A percentile compares a stretch with the other conserved stretches of the same genome.
Evolutionary conservation across 306 rosid species (phyloP).

Genomic region (Neltuma alba): DNA sequence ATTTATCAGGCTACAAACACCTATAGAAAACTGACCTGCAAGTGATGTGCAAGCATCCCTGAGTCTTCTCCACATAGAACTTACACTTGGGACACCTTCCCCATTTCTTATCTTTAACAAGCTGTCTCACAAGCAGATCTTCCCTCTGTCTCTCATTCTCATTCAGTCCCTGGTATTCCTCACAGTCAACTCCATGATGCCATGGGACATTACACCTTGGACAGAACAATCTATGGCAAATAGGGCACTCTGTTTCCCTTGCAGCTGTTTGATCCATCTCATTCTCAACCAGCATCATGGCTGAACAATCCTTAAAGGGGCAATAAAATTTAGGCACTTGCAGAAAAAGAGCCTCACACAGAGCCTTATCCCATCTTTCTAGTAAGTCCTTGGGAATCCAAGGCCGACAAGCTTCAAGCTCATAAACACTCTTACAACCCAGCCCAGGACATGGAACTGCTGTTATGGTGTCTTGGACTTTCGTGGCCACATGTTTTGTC

Average conservation of each 20-base stretch:
- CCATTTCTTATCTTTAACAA: conserved; percentile 50
- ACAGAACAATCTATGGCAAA: conserved; percentile 66
- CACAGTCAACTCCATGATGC: conserved; percentile 58
- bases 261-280: background rate
- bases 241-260: conserved; percentile 58
- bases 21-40: conserved; percentile 65
- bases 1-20: too few relatives aligned
- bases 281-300: background rate
- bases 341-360: background rate
- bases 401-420: conserved; percentile 48
- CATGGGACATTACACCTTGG: conserved; percentile 62
- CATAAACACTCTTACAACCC: conserved; percentile 43
- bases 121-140: conserved; percentile 47
- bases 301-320: conserved; percentile 25
- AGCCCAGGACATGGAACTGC: conserved; percentile 54
- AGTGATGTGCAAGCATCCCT: conserved; percentile 54
- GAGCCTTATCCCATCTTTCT: conserved; percentile 33
- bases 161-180: conserved; percentile 42
- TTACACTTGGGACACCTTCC: conserved; percentile 60
- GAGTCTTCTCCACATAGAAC: conserved; percentile 47
- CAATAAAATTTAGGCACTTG: conserved; percentile 4
- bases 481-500: conserved; percentile 53
- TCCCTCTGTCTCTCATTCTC: conserved; percentile 45
- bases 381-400: conserved; percentile 46
- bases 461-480: conserved; percentile 48